Conservation (phyloP, 2,329 filamentous ascomycete genomes). For the Ustilaginoidea virens region DNA sequence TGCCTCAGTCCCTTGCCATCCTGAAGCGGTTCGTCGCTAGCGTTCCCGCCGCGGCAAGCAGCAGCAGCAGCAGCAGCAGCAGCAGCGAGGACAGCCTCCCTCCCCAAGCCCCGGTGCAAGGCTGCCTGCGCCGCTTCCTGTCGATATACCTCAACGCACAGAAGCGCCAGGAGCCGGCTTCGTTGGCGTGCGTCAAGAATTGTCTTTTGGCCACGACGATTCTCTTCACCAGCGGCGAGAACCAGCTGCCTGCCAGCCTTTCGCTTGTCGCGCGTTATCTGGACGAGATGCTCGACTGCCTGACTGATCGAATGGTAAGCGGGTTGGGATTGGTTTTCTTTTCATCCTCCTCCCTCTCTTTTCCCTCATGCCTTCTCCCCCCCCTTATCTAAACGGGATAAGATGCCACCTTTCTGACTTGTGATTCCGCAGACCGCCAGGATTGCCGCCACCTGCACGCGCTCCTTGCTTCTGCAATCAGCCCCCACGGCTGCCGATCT, state of each 20-base stretch:
- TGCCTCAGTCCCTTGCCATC: conserved; percentile 79
- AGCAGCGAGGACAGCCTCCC: conserved; percentile 29
- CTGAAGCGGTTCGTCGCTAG: conserved; percentile 80
- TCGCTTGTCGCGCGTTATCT: conserved; percentile 60
- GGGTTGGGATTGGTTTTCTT: neutral
- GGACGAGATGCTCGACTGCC: conserved; percentile 70
- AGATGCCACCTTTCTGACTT: neutral
- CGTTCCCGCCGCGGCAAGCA: conserved; percentile 38
- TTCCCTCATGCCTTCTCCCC: no score
- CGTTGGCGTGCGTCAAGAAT: conserved; percentile 84
- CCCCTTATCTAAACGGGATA: neutral
- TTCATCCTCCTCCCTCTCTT: neutral
- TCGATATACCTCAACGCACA: conserved; percentile 64
- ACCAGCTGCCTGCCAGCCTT: conserved; percentile 59
- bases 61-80: conserved; percentile 17
- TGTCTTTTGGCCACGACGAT: conserved; percentile 78
- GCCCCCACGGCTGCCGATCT: conserved; percentile 51
- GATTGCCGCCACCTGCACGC: conserved; percentile 78
- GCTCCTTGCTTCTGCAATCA: conserved; percentile 61
- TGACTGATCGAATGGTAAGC: conserved; percentile 58
- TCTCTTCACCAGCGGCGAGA: conserved; percentile 66
- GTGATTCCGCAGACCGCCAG: conserved; percentile 58
- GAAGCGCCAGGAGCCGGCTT: conserved; percentile 57
- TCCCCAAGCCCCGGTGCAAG: conserved; percentile 58
- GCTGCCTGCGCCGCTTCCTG: conserved; percentile 69